Base-by-base conservation (phyloP, 495 filamentous ascomycete genomes). In the Geoglossum glabrum region DNA sequence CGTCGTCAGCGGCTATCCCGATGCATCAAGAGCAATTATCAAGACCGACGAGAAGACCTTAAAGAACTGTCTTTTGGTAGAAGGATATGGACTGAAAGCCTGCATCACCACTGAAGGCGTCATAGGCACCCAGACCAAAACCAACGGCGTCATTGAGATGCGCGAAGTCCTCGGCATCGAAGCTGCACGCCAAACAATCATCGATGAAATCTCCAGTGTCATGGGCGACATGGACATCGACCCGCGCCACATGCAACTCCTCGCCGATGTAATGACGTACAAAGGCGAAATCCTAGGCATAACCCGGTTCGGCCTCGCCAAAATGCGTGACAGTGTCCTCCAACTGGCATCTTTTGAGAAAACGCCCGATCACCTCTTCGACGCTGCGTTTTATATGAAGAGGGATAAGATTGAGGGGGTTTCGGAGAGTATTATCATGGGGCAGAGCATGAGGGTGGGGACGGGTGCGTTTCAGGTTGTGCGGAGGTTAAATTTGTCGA, bases 181-280 rank as follows among this genome's bases (percentile, higher is more conserved):
- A 71, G 92, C 93, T 8, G 92, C 92, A 13, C 83, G 89, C 46
- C 75, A 73, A 10, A 90, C 86, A 15, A 94, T 95, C 64, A 78
- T 88, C 46, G 72, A 70, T 19, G 89, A 95, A 72, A 94, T 95
- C 64, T 70, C 73, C 54, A 68, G 68, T 23, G 89, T 95, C 65
- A 95, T 95, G 88, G 78, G 74, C 49, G 79, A 81, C 64, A 96
- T 98, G 92, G 80, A 81, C 71, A 96, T 98, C 62, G 92, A 98
- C 73, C 92, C 92, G 28, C 85, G 93, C 33, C 92, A 98, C 76
- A 96, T 98, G 90, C 86, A 96, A 67, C 79, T 98, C 8, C 78
- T 98, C 17, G 90, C 92, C n/a, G 93, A 98, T 59, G 88, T 96
- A 36, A 98, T 98, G 92, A 98, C 92, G 6, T 97, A 90, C 76